Evolutionary conservation across 345 rosid genomes (phyloP), one percentile per base, ranked within the genome.

Genomic region (Ceriops tagal): DNA sequence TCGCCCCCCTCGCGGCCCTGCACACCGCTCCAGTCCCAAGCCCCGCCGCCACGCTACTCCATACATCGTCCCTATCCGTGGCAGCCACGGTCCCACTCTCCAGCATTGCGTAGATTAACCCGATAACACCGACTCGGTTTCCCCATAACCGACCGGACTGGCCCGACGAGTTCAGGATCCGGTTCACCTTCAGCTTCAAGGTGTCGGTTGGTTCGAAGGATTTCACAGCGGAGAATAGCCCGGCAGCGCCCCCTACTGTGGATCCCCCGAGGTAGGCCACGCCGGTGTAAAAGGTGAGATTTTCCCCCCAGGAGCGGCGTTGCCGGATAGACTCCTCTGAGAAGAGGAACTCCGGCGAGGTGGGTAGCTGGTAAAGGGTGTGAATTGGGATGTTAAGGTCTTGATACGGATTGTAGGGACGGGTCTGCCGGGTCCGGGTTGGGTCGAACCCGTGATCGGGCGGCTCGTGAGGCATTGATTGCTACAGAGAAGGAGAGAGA

Each of bases 251-350:
- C 1, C 96, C 96, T 62, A 75, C 71, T 32, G 85, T 35, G n/a
- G 96, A 83, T 18, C 90, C 93, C 9, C 80, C 84, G 34, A 91
- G 85, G 76, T 93, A 93, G 55, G 90, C 83, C 3, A 85, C 67
- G 5, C 98, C 97, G 64, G 99, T 91, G 75, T 93, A 93, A 69
- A 89, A 91, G 39, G 97, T 88, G 68, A 93, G 88, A 53, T 89
- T 93, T 79, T 91, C 93, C 5, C 98, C 97, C 96, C 98, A 93
- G 56, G 95, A 86, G 58, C 97, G 95, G 71, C 92, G 96, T 53
- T 88, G 92, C 77, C 74, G 83, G 63, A 81, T 24, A 47, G 97
- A 81, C 69, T 93, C 97, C 71, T 93, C 99, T 9, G 86, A 28
- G 79, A 93, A 93, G 77, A 93, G 97, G 78, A 80, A 91, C 76